Evolutionary conservation across 768 basidiomycete genomes (phyloP).

Genomic region (Lactarius hengduanensis): DNA sequence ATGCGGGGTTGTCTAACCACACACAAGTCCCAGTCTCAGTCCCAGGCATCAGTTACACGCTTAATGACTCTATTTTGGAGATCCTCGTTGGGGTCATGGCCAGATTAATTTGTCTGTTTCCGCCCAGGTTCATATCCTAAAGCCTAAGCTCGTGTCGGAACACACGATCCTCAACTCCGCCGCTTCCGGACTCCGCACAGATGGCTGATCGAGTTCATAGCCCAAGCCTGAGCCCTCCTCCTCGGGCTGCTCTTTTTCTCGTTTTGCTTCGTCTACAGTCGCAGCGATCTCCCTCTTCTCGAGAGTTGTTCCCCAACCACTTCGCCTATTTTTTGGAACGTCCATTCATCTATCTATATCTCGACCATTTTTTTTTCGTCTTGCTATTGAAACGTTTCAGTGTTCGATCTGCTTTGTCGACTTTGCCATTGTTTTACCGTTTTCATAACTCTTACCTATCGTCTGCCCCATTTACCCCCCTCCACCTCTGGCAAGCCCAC

Average conservation of each 20-base stretch:
- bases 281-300: conserved; percentile 5
- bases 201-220: conserved; percentile 20
- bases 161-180: conserved; percentile 27
- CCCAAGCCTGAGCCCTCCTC: conserved; percentile 34
- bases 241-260: conserved; percentile 30
- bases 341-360: conserved; percentile 32
- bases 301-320: background rate
- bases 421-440: conserved; percentile 35
- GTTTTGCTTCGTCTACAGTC: conserved; percentile 31
- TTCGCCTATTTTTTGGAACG: conserved; percentile 28
- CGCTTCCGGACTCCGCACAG: conserved; percentile 31
- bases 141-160: conserved; percentile 11
- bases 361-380: conserved; percentile 32
- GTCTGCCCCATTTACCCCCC: conserved; percentile 33
- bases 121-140: conserved; percentile 11
- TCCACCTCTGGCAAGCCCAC: background rate
- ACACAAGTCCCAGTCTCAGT: conserved; percentile 15
- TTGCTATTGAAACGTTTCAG: conserved; percentile 37
- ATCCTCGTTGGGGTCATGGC: conserved; percentile 18
- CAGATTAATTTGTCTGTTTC: conserved; percentile 23
- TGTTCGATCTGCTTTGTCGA: conserved; percentile 36
- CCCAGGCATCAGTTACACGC: background rate
- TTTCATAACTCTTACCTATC: conserved; percentile 35
- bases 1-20: background rate
- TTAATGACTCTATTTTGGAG: conserved; percentile 15